phyloP scores from a whole-genome alignment of 306 rosid species.

The Pyrus bretschneideri region DNA sequence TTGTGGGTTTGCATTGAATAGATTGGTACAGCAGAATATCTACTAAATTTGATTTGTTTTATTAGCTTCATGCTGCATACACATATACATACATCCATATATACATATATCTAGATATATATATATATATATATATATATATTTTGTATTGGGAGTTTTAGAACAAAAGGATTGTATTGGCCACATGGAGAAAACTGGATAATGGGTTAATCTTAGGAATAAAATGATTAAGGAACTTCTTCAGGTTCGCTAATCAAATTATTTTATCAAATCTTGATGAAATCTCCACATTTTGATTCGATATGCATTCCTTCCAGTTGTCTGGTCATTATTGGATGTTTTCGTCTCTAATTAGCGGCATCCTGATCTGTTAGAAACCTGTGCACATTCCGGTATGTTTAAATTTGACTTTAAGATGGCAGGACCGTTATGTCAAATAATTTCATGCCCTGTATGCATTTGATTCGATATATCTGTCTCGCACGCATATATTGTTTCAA shows the following conservation, averaged over 20 bases:
- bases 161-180: neutral
- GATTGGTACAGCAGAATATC: neutral
- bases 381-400: neutral
- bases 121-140: no score
- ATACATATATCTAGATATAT: no score
- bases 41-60: neutral
- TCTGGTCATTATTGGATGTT: neutral
- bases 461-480: neutral
- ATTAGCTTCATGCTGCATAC: neutral
- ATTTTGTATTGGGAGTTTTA: neutral
- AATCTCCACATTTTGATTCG: neutral
- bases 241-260: neutral
- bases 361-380: neutral
- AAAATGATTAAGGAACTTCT: neutral
- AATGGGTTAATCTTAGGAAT: neutral
- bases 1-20: neutral
- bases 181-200: neutral
- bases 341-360: neutral
- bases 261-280: neutral
- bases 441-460: neutral
- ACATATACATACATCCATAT: no score
- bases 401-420: neutral
- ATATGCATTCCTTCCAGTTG: neutral
- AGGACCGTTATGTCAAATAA: neutral
- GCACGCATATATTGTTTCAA: neutral